Evolutionary conservation across 1,284 basidiomycete species (phyloP), one percentile per base, ranked within the genome.

Genomic region (Boletellus deceptivus): DNA sequence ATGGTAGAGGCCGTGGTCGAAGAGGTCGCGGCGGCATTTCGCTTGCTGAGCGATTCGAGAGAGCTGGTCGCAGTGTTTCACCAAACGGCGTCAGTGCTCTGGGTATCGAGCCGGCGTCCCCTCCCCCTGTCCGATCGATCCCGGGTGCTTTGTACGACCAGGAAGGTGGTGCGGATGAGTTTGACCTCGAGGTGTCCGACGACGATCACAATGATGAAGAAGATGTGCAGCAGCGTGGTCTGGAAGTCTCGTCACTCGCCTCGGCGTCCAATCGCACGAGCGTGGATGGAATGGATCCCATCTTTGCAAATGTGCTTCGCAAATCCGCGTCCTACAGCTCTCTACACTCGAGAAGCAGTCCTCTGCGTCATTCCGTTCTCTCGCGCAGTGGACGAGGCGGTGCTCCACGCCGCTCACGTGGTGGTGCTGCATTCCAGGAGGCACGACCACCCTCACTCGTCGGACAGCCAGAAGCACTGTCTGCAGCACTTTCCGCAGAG

Each of bases 231-330:
- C 68, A 70, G 16, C 64, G 59, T 18, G 65, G 73, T 11, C 69
- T 72, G 16, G 72, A 73, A 14, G 52, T 49, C 17, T 76, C 78
- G 2, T 73, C 73, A 16, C 58, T 64, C 42, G 66, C 68, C 51
- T 64, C 68, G 41, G 67, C 64, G 20, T 82, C 81, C 3, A 85
- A 84, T 55, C 72, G 76, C 31, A 78, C 78, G 3, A 89, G 86
- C 58, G 74, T 91, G 10, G 89, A 92, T 47, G 89, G 89, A 36
- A 89, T 92, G 86, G 90, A 92, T 58, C 90, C 90, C 10, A 77
- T 72, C 0, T 92, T 90, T 62, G 88, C 89, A 48, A 89, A 90
- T 54, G 74, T 91, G 14, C 78, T 90, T 36, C 78, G 78, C 51
- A 79, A 80, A 27, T 75, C 80, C 2, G 74, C 79, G 0, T 84